Base-by-base conservation (phyloP, 176 grass and related monocot genomes). In the Bothriochloa decipiens region DNA sequence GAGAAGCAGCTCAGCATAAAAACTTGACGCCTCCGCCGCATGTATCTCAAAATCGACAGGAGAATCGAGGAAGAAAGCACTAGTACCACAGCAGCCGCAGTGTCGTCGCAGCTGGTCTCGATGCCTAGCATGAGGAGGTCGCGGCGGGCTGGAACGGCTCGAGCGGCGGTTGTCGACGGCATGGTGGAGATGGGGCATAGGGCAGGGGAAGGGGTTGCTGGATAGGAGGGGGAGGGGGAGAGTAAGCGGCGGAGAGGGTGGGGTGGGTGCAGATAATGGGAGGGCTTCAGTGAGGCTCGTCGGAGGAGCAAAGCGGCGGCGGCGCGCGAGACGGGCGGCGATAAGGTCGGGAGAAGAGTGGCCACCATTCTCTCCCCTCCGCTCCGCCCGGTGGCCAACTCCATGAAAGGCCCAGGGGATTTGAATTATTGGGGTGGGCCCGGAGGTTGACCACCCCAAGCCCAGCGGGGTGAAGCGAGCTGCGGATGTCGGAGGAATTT, bases 31-130 rank as follows among this genome's bases (percentile, higher is more conserved):
- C 43, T 50, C 43, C 70, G 12, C 72, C 36, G 43, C 33, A 78
- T 15, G 17, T 40, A 36, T 5, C 35, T 36, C 35, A 35, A 20
- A 70, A 71, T 22, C 7, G 26, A 84, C 27, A 26, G 22, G 29
- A 57, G 63, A 65, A 28, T 2, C 27, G 22, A 70, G 3, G 28
- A 11, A 6, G 55, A 40, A 83, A 66, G 47, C 4, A 55, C 26
- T 27, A 78, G 17, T 82, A 97, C 95, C 75, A 97, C 88, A 10
- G 95, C 84, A 11, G 92, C 92, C 15, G 95, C 95, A 6, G 95
- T 97, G 75, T 97, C 95, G 46, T 97, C 95, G 23, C 95, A 97
- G 73, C 95, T 97, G 37, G 95, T 97, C 88, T 97, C 95, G 14
- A 97, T 97, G 40, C 95, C 95, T 16, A 97, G 95, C 81, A 94